Evolutionary conservation across 176 grass and related monocot genomes (phyloP).

Genomic region (Carex kokanica): DNA sequence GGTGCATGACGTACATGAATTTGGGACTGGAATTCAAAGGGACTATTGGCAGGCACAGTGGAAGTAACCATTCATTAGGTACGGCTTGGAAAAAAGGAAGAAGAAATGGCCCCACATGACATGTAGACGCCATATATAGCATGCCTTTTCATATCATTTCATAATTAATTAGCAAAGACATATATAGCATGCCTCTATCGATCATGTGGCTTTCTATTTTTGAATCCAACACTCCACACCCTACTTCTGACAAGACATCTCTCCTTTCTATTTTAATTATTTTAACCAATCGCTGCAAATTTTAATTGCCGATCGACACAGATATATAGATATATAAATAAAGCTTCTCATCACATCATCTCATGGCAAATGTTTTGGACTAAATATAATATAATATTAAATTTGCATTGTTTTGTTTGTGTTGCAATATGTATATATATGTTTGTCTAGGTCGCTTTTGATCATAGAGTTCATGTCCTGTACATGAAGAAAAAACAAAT

Average conservation of each 20-base stretch:
- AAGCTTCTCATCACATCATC: background rate
- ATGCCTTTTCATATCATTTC: background rate
- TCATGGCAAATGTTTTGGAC: background rate
- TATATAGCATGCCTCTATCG: too few relatives aligned
- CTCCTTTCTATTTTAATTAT: constrained; percentile 12
- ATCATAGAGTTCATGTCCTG: background rate
- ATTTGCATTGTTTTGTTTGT: too few relatives aligned
- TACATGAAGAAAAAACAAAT: background rate
- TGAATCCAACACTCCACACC: constrained; percentile 8
- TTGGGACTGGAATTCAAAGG: constrained; percentile 27
- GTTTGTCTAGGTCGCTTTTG: too few relatives aligned
- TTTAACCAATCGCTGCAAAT: background rate
- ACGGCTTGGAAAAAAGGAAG: background rate
- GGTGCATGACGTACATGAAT: background rate
- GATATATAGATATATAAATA: background rate
- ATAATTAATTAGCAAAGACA: constrained; percentile 14
- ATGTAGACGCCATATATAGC: background rate
- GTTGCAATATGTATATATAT: too few relatives aligned
- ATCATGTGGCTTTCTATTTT: constrained; percentile 24
- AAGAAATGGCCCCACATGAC: constrained; percentile 5
- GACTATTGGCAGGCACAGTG: constrained; percentile 18
- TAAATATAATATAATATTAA: background rate
- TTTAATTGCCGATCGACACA: background rate
- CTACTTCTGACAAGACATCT: constrained; percentile 15
- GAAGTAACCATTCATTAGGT: constrained; percentile 20